phyloP scores from a whole-genome alignment of 306 rosid species.

The Senna tora region DNA sequence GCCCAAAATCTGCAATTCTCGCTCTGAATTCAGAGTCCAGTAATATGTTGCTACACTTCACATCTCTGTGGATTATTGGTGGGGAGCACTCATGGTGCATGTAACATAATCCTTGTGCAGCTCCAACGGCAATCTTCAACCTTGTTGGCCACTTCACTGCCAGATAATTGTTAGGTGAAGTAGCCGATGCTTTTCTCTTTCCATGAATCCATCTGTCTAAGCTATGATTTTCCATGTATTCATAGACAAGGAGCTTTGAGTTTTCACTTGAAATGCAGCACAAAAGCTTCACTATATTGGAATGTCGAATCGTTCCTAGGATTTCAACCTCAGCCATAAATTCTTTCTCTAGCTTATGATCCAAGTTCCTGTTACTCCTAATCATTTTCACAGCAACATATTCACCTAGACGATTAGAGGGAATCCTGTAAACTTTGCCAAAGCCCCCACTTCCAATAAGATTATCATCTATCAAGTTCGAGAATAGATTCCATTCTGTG shows the following conservation, averaged over 20 bases:
- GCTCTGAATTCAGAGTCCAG: conserved; percentile 79
- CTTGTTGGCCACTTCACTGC: conserved; percentile 79
- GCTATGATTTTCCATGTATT: conserved; percentile 84
- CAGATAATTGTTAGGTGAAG: conserved; percentile 26
- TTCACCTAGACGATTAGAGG: conserved; percentile 49
- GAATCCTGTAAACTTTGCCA: conserved; percentile 73
- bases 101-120: conserved; percentile 85
- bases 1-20: conserved; percentile 87
- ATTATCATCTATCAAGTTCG: conserved; percentile 64
- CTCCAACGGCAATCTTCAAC: conserved; percentile 74
- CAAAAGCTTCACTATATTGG: conserved; percentile 80
- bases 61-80: conserved; percentile 78
- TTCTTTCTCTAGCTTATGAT: conserved; percentile 64
- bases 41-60: conserved; percentile 90
- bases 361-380: conserved; percentile 50
- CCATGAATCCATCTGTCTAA: conserved; percentile 77
- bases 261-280: conserved; percentile 75
- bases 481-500: conserved; percentile 52
- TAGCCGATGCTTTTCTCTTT: conserved; percentile 46
- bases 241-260: conserved; percentile 83
- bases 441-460: conserved; percentile 91
- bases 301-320: conserved; percentile 75
- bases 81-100: conserved; percentile 88
- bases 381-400: conserved; percentile 80
- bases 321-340: conserved; percentile 74